Percentiles rank a stretch among this genome's conserved stretches.
Evolutionary conservation across 1,284 basidiomycete genomes (phyloP).

Genomic region (Prillingera fragicola): DNA sequence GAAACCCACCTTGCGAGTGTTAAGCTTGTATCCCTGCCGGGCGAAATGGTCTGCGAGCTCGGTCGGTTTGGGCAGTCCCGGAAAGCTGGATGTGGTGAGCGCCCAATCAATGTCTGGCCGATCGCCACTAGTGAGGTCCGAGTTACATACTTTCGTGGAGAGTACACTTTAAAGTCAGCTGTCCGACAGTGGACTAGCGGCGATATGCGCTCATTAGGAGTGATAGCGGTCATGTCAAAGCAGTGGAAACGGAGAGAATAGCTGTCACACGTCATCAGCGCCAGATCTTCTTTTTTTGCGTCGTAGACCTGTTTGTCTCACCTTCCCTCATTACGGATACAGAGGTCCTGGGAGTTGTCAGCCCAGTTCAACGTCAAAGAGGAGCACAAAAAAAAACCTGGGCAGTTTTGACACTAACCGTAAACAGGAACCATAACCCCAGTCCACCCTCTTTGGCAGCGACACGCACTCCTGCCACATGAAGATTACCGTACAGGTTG

Average conservation of each 20-base stretch:
- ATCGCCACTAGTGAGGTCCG: background rate
- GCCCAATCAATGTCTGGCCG: background rate
- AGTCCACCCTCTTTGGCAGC: slow-evolving; percentile 29
- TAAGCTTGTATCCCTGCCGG: slow-evolving; percentile 43
- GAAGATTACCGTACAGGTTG: slow-evolving; percentile 38
- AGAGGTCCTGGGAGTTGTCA: slow-evolving; percentile 30
- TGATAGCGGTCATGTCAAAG: slow-evolving; percentile 32
- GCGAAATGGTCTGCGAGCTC: slow-evolving; percentile 41
- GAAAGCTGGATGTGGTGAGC: slow-evolving; percentile 28
- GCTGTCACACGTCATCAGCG: too few species aligned
- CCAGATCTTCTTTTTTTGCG: too few species aligned
- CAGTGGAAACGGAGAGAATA: slow-evolving; percentile 37
- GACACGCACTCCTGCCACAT: slow-evolving; percentile 35
- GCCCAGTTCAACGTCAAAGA: background rate
- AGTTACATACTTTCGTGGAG: slow-evolving; percentile 36
- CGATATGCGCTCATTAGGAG: slow-evolving; percentile 12
- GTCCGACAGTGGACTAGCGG: slow-evolving; percentile 25
- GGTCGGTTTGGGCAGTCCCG: slow-evolving; percentile 37
- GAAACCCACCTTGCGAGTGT: slow-evolving; percentile 37
- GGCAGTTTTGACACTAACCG: slow-evolving; percentile 25
- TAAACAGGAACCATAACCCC: slow-evolving; percentile 44
- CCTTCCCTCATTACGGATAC: slow-evolving; percentile 38
- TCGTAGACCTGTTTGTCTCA: too few species aligned
- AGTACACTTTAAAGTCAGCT: slow-evolving; percentile 36
- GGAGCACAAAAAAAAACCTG: background rate